Evolutionary conservation across 2,329 filamentous ascomycete genomes (phyloP), one percentile per base, ranked within the genome.

Genomic region (Calonectria honghensis): DNA sequence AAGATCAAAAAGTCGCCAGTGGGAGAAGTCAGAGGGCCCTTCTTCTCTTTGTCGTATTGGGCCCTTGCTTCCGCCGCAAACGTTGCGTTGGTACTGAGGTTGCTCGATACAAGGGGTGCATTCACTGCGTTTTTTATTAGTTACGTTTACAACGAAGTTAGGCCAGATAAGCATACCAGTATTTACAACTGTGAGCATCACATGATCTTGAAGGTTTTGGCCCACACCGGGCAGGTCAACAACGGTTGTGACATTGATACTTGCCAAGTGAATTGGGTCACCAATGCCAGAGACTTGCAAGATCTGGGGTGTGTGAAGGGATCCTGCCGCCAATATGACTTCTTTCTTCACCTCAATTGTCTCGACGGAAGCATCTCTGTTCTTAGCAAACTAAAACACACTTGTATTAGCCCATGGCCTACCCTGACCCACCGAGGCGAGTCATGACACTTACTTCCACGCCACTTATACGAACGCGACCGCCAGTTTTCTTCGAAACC

Each of bases 371-470:
- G 32, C 35, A 6, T 27, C 32, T 18, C 57, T 41, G 20, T 29
- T 39, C 57, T 41, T 61, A 10, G 57, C 37, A 14, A 61, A 61
- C 57, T 61, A 39, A 24, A 24, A 14, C 5, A 14, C 4, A 39
- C 37, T 14, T 39, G 13, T 9, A n/a, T 59, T 37, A 59, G 54
- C n/a, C 5, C 24, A 48, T 4, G 1, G 5, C n/a, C 6, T 24
- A 13, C 5, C 5, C 9, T 4, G 24, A 48, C 10, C 4, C 2
- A 24, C 13, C n/a, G 11, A n/a, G 13, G n/a, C 5, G 24, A 11
- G 24, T 13, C 13, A 39, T 39, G 3, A 10, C n/a, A 61, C 68
- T 68, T 72, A 80, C 78, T 75, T 80, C 76, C 5, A 80, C 78
- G 16, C 72, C 77, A 2, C 24, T 76, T 9, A 75, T 70, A n/a